Percentiles rank a stretch among this genome's conserved stretches.
These are phyloP conservation scores for Colletotrichum sp. DNA, from an alignment of 2,329 filamentous ascomycete genomes.

Conservation along the genomic window DNA sequence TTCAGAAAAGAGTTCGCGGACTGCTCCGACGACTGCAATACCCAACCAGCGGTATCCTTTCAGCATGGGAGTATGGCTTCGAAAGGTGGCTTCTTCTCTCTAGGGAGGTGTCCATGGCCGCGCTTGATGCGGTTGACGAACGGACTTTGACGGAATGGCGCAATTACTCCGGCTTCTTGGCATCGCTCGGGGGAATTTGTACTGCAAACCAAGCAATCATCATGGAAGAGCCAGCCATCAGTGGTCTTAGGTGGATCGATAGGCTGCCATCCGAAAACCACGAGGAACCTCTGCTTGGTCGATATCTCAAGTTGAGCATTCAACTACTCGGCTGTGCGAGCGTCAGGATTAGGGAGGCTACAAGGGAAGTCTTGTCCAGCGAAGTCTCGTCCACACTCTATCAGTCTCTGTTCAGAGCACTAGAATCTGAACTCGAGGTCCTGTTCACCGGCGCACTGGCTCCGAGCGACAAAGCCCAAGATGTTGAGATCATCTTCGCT, in stretches of 20 bases:
- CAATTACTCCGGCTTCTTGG: slow-evolving; percentile 72
- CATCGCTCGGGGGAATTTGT: slow-evolving; percentile 70
- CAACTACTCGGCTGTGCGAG: slow-evolving; percentile 69
- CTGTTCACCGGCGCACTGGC: slow-evolving; percentile 63
- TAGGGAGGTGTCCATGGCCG: slow-evolving; percentile 63
- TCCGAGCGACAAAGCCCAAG: slow-evolving; percentile 55
- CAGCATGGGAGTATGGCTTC: slow-evolving; percentile 71
- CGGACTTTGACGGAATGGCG: slow-evolving; percentile 67
- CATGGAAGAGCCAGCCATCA: slow-evolving; percentile 62
- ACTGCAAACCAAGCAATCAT: slow-evolving; percentile 62
- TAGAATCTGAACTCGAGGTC: slow-evolving; percentile 68
- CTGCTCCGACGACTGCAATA: slow-evolving; percentile 65
- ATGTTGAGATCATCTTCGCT: slow-evolving; percentile 68
- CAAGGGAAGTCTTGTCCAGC: slow-evolving; percentile 68
- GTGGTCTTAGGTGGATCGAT: slow-evolving; percentile 69
- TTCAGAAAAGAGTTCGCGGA: slow-evolving; percentile 68
- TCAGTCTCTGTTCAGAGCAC: slow-evolving; percentile 66
- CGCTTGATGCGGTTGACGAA: slow-evolving; percentile 58
- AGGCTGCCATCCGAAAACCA: slow-evolving; percentile 60
- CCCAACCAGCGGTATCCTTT: slow-evolving; percentile 69
- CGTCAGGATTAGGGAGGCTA: slow-evolving; percentile 69
- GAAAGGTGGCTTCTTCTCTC: slow-evolving; percentile 69
- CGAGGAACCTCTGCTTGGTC: slow-evolving; percentile 64
- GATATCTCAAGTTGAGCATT: slow-evolving; percentile 67
- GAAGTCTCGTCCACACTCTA: slow-evolving; percentile 68